These are phyloP conservation scores for Umbellularia californica DNA, from an alignment of 164 flowering plant genomes.

Conservation along the genomic window DNA sequence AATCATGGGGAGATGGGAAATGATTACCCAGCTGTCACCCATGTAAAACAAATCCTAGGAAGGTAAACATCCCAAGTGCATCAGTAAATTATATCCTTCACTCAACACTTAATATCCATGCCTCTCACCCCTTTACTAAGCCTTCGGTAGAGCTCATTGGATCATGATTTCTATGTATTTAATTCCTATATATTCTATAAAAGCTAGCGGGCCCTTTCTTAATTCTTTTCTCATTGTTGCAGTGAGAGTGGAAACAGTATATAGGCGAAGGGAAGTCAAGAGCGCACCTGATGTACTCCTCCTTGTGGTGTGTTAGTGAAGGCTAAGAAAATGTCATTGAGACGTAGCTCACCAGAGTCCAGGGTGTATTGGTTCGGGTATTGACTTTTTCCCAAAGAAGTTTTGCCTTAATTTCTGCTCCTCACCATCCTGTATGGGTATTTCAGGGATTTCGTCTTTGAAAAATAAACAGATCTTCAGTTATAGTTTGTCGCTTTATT, in stretches of 20 bases:
- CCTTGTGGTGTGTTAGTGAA: conserved; percentile 27
- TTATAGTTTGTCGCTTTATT: too few species aligned
- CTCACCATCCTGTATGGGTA: background rate
- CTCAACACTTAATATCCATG: too few species aligned
- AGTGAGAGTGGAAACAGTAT: background rate
- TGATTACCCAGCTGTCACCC: too few species aligned
- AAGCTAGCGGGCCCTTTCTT: background rate
- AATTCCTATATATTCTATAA: background rate
- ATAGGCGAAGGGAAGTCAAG: conserved; percentile 61
- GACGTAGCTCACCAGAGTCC: conserved; percentile 26
- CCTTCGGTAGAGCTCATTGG: background rate
- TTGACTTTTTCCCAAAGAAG: conserved; percentile 51
- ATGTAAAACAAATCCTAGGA: too few species aligned
- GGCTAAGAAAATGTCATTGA: background rate
- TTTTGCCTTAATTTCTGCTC: background rate
- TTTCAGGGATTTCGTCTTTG: background rate
- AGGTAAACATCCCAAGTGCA: background rate
- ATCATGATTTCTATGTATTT: background rate
- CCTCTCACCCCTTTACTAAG: background rate
- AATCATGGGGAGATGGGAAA: too few species aligned
- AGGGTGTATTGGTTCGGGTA: conserved; percentile 79
- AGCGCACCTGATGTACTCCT: conserved; percentile 73
- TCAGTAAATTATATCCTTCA: background rate
- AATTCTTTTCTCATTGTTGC: background rate
- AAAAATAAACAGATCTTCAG: too few species aligned